Evolutionary conservation across 148 eudicot species (phyloP), one percentile per base, ranked within the genome.

Genomic region (Camellia japonica): DNA sequence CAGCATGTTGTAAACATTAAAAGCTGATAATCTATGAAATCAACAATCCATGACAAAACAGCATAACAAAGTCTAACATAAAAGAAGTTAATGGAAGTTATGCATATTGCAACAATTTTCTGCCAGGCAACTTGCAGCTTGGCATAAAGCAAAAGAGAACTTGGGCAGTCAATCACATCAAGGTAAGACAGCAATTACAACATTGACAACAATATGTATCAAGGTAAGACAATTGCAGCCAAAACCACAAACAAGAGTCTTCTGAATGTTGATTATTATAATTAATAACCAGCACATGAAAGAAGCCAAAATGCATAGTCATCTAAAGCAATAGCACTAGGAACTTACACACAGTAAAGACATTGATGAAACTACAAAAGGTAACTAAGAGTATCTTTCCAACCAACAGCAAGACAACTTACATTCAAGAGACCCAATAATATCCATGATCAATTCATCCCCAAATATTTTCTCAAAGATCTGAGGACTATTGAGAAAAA

Each of bases 381-480:
- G 23, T 68, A 41, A 67, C 52, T 10, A 78, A 68, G 66, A 69
- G 42, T 9, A 67, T 78, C 19, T 10, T 58, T 42, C 13, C 18
- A 61, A 20, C 64, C 9, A 63, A 80, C 64, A 68, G 52, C 11
- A 41, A 73, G 68, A 49, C 71, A 59, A 89, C 98, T 92, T 91
- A 96, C 99, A 92, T 84, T 96, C 99, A 54, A 96, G 93, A 85
- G 92, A 90, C 46, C 98, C 98, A 82, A 91, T 89, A 16, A 94
- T 81, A 83, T 96, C 99, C 94, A 93, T 89, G 61, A 94, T 89
- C 49, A 91, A 73, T 74, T 96, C 98, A 87, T 96, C 99, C 43
- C 95, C 90, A 80, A 96, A 91, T 42, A 93, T 82, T 85, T 84
- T 96, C 85, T 94, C 99, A 82, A 96, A 92, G 54, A 96, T 90